These are phyloP conservation scores for Jamesozyma spencerorum DNA, from an alignment of 805 yeast species.

Conservation along the genomic window DNA sequence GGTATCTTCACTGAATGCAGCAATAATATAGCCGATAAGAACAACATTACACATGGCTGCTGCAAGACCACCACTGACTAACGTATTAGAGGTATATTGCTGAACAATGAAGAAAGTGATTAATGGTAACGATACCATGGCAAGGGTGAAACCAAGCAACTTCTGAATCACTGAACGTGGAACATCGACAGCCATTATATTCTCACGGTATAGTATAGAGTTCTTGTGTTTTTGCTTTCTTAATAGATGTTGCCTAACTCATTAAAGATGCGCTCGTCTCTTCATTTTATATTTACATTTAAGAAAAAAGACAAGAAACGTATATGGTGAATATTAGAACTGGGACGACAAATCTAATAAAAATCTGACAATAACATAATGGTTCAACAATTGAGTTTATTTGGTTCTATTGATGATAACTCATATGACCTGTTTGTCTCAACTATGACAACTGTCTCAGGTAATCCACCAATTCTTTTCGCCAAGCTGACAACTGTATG, in stretches of 20 bases:
- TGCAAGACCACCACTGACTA: slow-evolving; percentile 71
- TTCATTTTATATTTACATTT: neutral
- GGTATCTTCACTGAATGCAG: slow-evolving; percentile 63
- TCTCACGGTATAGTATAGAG: no score
- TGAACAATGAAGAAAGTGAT: slow-evolving; percentile 51
- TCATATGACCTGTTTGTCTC: slow-evolving; percentile 23
- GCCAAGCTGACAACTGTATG: slow-evolving; percentile 21
- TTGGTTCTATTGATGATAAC: slow-evolving; percentile 23
- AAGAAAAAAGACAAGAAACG: neutral
- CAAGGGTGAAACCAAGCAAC: slow-evolving; percentile 62
- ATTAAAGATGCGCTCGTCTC: neutral
- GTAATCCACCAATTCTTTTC: slow-evolving; percentile 25
- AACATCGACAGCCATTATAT: slow-evolving; percentile 34
- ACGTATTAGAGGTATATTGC: slow-evolving; percentile 38
- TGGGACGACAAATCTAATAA: neutral
- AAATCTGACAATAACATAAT: slow-evolving; percentile 6
- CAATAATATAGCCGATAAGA: slow-evolving; percentile 60
- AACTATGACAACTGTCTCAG: slow-evolving; percentile 23
- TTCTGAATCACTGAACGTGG: slow-evolving; percentile 50
- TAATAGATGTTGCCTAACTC: neutral
- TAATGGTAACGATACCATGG: slow-evolving; percentile 66
- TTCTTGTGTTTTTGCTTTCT: neutral
- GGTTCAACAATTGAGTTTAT: slow-evolving; percentile 29
- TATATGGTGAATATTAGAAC: no score
- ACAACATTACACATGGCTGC: slow-evolving; percentile 70